Conservation (phyloP, 2,329 filamentous ascomycete species). For the Fusarium austroafricanum region DNA sequence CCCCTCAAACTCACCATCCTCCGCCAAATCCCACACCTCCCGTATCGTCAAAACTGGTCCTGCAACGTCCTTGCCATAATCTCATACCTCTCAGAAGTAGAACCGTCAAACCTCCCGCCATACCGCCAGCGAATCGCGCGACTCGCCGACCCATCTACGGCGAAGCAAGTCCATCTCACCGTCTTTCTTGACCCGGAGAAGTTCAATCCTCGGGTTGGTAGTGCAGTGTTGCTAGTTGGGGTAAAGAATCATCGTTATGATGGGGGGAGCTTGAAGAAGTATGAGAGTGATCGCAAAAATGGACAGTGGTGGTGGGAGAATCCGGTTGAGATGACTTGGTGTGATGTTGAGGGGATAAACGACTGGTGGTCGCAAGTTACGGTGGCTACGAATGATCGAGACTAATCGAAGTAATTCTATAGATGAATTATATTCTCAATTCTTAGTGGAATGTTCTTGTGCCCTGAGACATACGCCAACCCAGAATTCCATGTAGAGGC, state of each 20-base stretch:
- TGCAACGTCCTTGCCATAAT: constrained; percentile 67
- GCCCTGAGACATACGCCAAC: too few relatives aligned
- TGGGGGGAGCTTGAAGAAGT: constrained; percentile 59
- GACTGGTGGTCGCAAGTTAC: constrained; percentile 57
- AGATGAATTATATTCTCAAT: too few relatives aligned
- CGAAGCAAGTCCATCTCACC: constrained; percentile 64
- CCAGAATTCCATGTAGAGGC: too few relatives aligned
- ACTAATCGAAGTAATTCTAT: not conserved
- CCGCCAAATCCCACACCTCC: constrained; percentile 61
- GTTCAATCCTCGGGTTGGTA: constrained; percentile 61
- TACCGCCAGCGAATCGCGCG: constrained; percentile 64
- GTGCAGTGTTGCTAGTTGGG: constrained; percentile 62
- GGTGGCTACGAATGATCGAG: not conserved
- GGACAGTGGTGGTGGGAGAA: constrained; percentile 64
- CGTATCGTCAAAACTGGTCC: constrained; percentile 69
- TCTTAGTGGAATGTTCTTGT: too few relatives aligned
- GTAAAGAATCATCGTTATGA: constrained; percentile 70
- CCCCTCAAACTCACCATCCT: constrained; percentile 65
- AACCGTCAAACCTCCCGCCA: constrained; percentile 62
- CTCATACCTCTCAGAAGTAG: constrained; percentile 58
- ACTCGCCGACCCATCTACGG: constrained; percentile 63
- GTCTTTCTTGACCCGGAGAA: constrained; percentile 65
- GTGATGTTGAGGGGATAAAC: constrained; percentile 58
- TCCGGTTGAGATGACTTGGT: constrained; percentile 61
- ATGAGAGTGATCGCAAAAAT: constrained; percentile 53